Percentiles rank a stretch among this genome's conserved stretches.
Conservation (phyloP, 768 basidiomycete genomes). For the Trametes cingulata region DNA sequence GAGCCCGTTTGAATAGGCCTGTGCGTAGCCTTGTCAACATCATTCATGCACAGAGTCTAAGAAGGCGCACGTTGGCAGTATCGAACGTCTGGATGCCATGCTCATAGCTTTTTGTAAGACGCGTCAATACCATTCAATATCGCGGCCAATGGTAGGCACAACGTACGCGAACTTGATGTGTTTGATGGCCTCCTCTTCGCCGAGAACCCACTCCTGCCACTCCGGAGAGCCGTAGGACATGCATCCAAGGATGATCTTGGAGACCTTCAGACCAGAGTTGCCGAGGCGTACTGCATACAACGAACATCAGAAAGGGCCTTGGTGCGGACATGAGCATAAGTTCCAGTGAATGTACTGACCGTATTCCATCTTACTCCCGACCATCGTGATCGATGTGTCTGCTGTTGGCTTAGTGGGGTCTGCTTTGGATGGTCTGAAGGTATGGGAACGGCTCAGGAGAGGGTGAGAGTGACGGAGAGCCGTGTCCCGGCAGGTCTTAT, state of each 20-base stretch:
- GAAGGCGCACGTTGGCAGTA: slow-evolving; percentile 36
- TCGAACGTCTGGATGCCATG: slow-evolving; percentile 44
- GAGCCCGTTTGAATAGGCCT: slow-evolving; percentile 39
- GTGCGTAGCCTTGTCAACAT: slow-evolving; percentile 40
- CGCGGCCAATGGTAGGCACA: background rate
- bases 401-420: no score
- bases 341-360: background rate
- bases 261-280: slow-evolving; percentile 33
- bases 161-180: slow-evolving; percentile 46
- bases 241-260: slow-evolving; percentile 36
- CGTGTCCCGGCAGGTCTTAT: no score
- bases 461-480: no score
- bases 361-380: background rate
- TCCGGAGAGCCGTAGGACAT: slow-evolving; percentile 37
- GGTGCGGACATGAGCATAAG: background rate
- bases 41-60: slow-evolving; percentile 38
- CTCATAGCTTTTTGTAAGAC: slow-evolving; percentile 34
- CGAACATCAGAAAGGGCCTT: background rate
- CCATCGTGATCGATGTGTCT: no score
- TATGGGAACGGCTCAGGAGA: no score
- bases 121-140: background rate
- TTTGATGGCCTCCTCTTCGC: slow-evolving; percentile 38
- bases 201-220: slow-evolving; percentile 41
- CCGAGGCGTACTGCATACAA: slow-evolving; percentile 29
- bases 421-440: no score